These are phyloP conservation scores for Pyrenochaeta sp. DNA, from an alignment of 2,329 filamentous ascomycete species.

Conservation along the genomic window DNA sequence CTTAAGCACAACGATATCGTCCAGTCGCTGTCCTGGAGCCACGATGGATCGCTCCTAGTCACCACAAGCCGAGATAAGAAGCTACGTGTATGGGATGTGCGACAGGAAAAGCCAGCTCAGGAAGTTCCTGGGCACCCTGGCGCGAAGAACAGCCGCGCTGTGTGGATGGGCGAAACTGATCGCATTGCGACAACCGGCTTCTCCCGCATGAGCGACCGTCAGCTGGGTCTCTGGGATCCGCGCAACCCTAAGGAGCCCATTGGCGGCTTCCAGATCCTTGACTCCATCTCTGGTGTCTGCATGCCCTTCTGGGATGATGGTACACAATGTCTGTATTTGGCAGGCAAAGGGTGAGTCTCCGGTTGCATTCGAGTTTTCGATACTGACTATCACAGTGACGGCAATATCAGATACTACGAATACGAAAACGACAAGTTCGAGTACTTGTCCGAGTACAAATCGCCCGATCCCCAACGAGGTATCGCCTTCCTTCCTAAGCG, in stretches of 20 bases:
- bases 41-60: constrained; percentile 82
- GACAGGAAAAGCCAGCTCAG: constrained; percentile 87
- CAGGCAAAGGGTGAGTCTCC: constrained; percentile 85
- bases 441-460: constrained; percentile 96
- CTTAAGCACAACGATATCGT: constrained; percentile 92
- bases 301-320: constrained; percentile 99
- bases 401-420: constrained; percentile 99
- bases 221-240: constrained; percentile 94
- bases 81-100: constrained; percentile 94
- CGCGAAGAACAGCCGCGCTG: constrained; percentile 95
- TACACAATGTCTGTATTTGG: constrained; percentile 92
- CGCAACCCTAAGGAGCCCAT: constrained; percentile 81
- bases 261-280: constrained; percentile 87
- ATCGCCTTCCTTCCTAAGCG: constrained; percentile 94
- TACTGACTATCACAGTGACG: constrained; percentile 69
- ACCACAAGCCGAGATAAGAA: constrained; percentile 99
- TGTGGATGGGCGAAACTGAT: constrained; percentile 98
- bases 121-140: constrained; percentile 87
- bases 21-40: constrained; percentile 95
- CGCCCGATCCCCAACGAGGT: constrained; percentile 91
- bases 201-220: constrained; percentile 97
- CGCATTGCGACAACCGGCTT: constrained; percentile 96
- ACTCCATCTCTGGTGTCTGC: constrained; percentile 96
- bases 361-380: neutral
- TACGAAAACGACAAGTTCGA: constrained; percentile 99